A percentile compares a stretch with the other conserved stretches of the same genome.
Conservation (phyloP, 2,329 filamentous ascomycete species). For the Cytospora chrysosperma region DNA sequence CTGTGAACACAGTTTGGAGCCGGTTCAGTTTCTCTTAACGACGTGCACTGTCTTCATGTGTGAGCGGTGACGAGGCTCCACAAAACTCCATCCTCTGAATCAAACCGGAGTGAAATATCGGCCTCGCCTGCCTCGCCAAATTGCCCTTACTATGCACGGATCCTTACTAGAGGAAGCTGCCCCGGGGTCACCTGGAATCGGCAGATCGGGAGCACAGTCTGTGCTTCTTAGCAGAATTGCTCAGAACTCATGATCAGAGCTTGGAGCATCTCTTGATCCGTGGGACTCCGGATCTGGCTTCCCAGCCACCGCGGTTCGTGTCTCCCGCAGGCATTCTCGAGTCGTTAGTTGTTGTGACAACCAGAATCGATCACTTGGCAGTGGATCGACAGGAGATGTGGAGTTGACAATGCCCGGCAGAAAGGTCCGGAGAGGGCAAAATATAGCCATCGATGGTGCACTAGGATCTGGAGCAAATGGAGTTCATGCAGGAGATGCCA, state of each 20-base stretch:
- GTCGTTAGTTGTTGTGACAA: background rate
- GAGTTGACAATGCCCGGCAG: background rate
- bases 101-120: conserved; percentile 2
- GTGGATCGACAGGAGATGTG: background rate
- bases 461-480: background rate
- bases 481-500: background rate
- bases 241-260: background rate
- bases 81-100: conserved; percentile 9
- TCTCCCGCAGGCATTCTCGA: background rate
- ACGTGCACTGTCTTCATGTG: conserved; percentile 7
- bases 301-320: background rate
- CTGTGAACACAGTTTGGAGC: conserved; percentile 12
- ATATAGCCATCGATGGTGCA: background rate
- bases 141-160: background rate
- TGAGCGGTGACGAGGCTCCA: conserved; percentile 23
- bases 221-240: background rate
- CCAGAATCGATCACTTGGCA: background rate
- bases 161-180: background rate
- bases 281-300: background rate
- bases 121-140: conserved; percentile 12
- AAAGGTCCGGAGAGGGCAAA: background rate
- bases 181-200: background rate
- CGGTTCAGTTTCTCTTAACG: conserved; percentile 6
- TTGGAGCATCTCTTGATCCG: background rate
- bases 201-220: conserved; percentile 5